These are phyloP conservation scores for Hordeum pubiflorum DNA, from an alignment of 202 grass and related monocot genomes.

Conservation along the genomic window DNA sequence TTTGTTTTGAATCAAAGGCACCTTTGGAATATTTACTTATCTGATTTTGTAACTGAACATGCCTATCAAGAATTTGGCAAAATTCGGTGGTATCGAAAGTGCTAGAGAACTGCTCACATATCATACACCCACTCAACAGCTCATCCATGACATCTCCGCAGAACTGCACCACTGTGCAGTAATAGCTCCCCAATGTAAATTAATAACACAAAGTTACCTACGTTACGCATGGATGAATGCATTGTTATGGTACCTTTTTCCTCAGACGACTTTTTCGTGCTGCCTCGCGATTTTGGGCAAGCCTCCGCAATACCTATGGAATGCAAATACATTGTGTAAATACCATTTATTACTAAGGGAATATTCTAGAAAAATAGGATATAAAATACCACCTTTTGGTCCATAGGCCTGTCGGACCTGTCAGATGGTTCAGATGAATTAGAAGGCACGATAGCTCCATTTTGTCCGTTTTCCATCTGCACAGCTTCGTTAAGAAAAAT, in stretches of 20 bases:
- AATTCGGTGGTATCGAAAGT: background rate
- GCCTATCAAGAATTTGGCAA: slow-evolving; percentile 1
- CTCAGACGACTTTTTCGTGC: slow-evolving; percentile 81
- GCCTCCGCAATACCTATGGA: slow-evolving; percentile 69
- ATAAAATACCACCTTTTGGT: slow-evolving; percentile 58
- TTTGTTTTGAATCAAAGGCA: slow-evolving; percentile 2
- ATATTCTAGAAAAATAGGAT: background rate
- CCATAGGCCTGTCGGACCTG: slow-evolving; percentile 66
- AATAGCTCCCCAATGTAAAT: slow-evolving; percentile 3
- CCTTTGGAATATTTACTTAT: background rate
- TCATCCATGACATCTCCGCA: background rate
- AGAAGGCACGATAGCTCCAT: slow-evolving; percentile 44
- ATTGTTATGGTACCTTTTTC: slow-evolving; percentile 57
- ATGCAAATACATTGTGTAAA: slow-evolving; percentile 26
- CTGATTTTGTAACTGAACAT: background rate
- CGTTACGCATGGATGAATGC: background rate
- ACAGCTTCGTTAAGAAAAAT: slow-evolving; percentile 15
- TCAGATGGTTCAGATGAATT: slow-evolving; percentile 81
- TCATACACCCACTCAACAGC: background rate
- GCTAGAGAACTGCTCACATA: background rate
- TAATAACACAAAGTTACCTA: background rate
- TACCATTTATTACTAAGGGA: slow-evolving; percentile 5
- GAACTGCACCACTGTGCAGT: background rate
- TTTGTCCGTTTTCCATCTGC: slow-evolving; percentile 74
- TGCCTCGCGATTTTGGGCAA: slow-evolving; percentile 94